Percentiles rank a stretch among this genome's conserved stretches.
phyloP scores from a whole-genome alignment of 768 basidiomycete genomes.

The Mrakia gelida region DNA sequence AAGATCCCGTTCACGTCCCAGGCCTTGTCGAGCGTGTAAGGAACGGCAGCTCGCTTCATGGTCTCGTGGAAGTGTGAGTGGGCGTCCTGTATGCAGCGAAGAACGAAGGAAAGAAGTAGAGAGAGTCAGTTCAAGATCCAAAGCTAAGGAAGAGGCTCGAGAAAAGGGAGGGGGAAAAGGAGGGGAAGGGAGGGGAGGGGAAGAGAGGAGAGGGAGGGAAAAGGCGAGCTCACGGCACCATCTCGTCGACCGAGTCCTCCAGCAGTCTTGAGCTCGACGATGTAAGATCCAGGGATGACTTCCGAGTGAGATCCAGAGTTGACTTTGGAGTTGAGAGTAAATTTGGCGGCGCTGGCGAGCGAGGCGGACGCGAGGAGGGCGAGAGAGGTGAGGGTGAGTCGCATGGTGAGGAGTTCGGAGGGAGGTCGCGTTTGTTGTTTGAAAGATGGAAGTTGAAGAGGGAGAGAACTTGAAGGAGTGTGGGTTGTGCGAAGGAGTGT shows the following conservation, averaged over 20 bases:
- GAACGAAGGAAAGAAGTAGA: not conserved
- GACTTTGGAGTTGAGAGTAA: not conserved
- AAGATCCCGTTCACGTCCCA: constrained; percentile 13
- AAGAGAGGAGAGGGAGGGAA: not conserved
- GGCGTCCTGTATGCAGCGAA: not conserved
- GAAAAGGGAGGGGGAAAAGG: no score
- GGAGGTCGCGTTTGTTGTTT: not conserved
- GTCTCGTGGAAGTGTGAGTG: constrained; percentile 20
- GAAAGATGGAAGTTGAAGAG: not conserved
- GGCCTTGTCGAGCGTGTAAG: constrained; percentile 5
- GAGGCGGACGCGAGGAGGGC: not conserved
- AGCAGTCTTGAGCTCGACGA: not conserved
- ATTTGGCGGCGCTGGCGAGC: not conserved
- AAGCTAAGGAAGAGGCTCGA: no score
- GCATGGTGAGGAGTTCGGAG: no score
- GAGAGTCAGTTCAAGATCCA: not conserved
- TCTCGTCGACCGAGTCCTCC: not conserved
- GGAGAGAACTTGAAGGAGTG: not conserved
- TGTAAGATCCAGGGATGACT: not conserved
- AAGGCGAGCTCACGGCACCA: not conserved
- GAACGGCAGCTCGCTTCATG: constrained; percentile 21
- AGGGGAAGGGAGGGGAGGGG: no score
- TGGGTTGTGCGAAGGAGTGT: not conserved
- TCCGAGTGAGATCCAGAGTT: not conserved
- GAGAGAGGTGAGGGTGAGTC: no score